These are phyloP conservation scores for Rhynchospora tenuis DNA, from an alignment of 176 grass and related monocot species.

Conservation along the genomic window DNA sequence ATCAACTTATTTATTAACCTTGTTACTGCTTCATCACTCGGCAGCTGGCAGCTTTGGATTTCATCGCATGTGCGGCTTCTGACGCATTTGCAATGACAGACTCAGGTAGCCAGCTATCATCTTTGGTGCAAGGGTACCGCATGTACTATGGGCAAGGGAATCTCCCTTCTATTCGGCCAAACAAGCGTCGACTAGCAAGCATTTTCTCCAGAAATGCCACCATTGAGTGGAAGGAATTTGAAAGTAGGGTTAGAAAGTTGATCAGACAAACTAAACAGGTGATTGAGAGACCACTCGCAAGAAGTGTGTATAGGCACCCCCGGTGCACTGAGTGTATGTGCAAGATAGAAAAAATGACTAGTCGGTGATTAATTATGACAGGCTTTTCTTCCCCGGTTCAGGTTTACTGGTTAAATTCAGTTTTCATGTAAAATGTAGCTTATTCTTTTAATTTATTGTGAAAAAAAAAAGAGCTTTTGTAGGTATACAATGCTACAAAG, in stretches of 20 bases:
- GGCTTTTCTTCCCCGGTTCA: not conserved
- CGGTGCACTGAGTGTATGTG: conserved; percentile 91
- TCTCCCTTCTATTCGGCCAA: conserved; percentile 82
- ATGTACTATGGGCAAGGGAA: conserved; percentile 87
- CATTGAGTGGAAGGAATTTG: conserved; percentile 94
- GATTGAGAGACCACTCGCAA: conserved; percentile 73
- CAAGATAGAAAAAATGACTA: conserved; percentile 45
- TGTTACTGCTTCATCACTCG: conserved; percentile 11
- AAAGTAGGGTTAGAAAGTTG: conserved; percentile 77
- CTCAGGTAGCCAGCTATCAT: conserved; percentile 84
- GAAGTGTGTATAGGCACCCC: conserved; percentile 90
- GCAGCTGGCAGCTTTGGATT: conserved; percentile 90
- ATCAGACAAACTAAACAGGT: conserved; percentile 94
- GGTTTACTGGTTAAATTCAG: not conserved
- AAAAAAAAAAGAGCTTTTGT: not conserved
- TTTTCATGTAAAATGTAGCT: conserved; percentile 20
- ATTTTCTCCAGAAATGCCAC: conserved; percentile 83
- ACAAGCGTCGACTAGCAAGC: conserved; percentile 71
- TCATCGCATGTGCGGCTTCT: conserved; percentile 84
- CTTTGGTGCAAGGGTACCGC: conserved; percentile 88
- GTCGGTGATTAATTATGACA: conserved; percentile 1
- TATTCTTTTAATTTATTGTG: conserved; percentile 12
- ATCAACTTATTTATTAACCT: not conserved
- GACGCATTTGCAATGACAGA: conserved; percentile 99
- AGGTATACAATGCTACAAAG: not conserved